Evolutionary conservation across 1,284 basidiomycete genomes (phyloP).

Genomic region (Marasmius fiardii): DNA sequence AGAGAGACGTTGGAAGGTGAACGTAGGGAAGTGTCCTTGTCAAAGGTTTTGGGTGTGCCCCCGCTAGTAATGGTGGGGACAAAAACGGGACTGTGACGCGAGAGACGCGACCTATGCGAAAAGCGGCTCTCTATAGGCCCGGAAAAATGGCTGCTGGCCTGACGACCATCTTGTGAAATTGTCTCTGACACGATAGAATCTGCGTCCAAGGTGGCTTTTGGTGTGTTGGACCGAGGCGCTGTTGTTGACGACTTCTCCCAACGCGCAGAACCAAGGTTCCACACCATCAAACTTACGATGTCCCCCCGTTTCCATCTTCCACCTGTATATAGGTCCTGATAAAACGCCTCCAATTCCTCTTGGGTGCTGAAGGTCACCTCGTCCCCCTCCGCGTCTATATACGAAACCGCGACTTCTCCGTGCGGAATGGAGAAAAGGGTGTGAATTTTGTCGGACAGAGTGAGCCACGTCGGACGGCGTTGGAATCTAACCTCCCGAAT

Average conservation of each 20-base stretch:
- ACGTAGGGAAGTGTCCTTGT: not conserved
- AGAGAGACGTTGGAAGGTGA: not conserved
- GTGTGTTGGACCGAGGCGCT: conserved; percentile 35
- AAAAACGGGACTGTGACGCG: conserved; percentile 1
- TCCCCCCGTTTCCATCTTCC: conserved; percentile 21
- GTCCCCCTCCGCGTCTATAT: conserved; percentile 29
- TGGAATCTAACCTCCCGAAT: too few species aligned
- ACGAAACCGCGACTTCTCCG: too few species aligned
- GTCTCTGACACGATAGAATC: conserved; percentile 59
- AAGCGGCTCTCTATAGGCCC: conserved; percentile 3
- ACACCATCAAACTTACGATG: conserved; percentile 56
- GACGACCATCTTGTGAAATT: conserved; percentile 36
- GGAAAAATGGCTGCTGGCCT: conserved; percentile 15
- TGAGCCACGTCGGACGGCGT: too few species aligned
- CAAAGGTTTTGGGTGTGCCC: too few species aligned
- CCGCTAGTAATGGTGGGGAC: conserved; percentile 23
- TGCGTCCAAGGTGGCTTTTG: conserved; percentile 35
- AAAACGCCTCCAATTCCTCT: conserved; percentile 65
- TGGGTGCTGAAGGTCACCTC: conserved; percentile 70
- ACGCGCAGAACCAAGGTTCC: conserved; percentile 49
- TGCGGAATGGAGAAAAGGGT: too few species aligned
- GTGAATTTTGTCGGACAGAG: too few species aligned
- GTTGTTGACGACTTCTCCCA: conserved; percentile 20
- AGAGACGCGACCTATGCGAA: conserved; percentile 4
- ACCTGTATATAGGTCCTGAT: conserved; percentile 26